phyloP scores from a whole-genome alignment of 345 rosid genomes.

The Lenwebbia sp. region DNA sequence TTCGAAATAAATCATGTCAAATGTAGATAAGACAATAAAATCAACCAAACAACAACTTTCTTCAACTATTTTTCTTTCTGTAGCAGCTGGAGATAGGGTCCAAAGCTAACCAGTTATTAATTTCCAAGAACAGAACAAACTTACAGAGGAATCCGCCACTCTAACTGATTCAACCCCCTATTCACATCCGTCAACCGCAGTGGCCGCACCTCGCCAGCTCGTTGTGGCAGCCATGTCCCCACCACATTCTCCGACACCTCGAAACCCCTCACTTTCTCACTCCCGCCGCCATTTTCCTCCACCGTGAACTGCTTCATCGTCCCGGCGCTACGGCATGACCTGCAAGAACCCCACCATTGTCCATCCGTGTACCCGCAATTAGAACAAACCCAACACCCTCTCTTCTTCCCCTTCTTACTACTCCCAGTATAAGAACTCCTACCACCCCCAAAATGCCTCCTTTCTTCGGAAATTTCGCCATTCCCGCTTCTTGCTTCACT shows the following conservation, averaged over 20 bases:
- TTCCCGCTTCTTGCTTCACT: not conserved
- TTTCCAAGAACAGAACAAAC: conserved; percentile 1
- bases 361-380: conserved; percentile 62
- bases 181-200: conserved; percentile 47
- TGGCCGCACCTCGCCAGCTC: conserved; percentile 33
- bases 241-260: conserved; percentile 26
- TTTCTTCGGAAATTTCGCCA: not conserved
- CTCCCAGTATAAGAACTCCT: not conserved
- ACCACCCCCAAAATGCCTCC: not conserved
- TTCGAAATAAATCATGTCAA: not conserved
- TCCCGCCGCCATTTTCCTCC: conserved; percentile 9
- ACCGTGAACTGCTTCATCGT: conserved; percentile 45
- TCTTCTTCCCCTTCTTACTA: conserved; percentile 30
- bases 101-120: not conserved
- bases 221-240: conserved; percentile 58
- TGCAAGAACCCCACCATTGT: conserved; percentile 95
- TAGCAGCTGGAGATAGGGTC: not conserved
- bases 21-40: not conserved
- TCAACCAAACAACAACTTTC: not conserved
- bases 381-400: conserved; percentile 53
- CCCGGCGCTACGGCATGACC: conserved; percentile 38
- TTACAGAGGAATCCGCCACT: conserved; percentile 71
- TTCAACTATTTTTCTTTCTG: not conserved
- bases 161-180: conserved; percentile 38
- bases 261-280: conserved; percentile 21